phyloP scores from a whole-genome alignment of 768 basidiomycete genomes.

The Russula ochroleuca region DNA sequence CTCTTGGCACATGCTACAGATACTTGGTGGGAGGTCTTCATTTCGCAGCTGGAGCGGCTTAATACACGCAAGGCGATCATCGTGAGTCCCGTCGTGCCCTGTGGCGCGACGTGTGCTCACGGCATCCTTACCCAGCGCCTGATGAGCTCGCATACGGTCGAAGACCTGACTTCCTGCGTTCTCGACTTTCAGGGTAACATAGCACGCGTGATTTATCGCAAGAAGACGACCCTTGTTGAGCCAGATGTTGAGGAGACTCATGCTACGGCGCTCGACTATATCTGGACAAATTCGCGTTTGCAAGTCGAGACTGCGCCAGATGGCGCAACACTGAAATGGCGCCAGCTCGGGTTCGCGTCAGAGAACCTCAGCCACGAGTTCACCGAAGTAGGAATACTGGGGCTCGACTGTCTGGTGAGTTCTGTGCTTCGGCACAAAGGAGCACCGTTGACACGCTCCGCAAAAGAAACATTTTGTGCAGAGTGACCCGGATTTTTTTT shows the following conservation, averaged over 20 bases:
- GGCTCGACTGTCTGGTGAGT: constrained; percentile 74
- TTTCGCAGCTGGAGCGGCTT: constrained; percentile 64
- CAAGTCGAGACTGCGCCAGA: constrained; percentile 48
- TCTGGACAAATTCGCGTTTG: constrained; percentile 64
- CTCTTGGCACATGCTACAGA: constrained; percentile 77
- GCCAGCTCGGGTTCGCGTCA: constrained; percentile 68
- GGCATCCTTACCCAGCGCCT: constrained; percentile 48
- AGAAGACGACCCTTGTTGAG: constrained; percentile 76
- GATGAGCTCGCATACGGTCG: constrained; percentile 77
- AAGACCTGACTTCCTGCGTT: constrained; percentile 78
- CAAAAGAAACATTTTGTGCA: constrained; percentile 63
- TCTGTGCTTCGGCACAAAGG: not conserved
- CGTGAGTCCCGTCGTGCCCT: constrained; percentile 42
- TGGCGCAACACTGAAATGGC: constrained; percentile 61
- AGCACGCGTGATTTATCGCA: constrained; percentile 70
- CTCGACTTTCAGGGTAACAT: constrained; percentile 88
- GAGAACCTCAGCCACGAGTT: constrained; percentile 78
- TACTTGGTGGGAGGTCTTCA: constrained; percentile 73
- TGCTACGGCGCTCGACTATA: constrained; percentile 51
- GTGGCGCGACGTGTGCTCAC: constrained; percentile 15
- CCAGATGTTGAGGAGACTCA: constrained; percentile 59
- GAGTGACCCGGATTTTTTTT: constrained; percentile 61
- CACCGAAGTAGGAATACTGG: constrained; percentile 70
- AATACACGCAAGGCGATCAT: constrained; percentile 80
- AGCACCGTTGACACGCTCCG: not conserved